phyloP scores from a whole-genome alignment of 148 eudicot genomes.

The Vaccinium vitisidaea region DNA sequence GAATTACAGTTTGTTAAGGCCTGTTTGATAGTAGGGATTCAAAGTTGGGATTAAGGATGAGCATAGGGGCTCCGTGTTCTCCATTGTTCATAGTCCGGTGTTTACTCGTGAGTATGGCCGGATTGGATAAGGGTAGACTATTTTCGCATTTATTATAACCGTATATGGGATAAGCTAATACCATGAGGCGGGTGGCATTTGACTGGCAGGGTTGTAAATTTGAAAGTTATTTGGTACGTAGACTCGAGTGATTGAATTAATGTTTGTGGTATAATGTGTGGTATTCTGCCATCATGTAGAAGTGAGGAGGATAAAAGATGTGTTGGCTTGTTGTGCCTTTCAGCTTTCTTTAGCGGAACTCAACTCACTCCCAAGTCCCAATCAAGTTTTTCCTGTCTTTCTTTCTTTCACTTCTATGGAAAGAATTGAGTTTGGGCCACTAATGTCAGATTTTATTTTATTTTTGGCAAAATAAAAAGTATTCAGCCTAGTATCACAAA shows the following conservation, averaged over 20 bases:
- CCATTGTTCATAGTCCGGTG: no score
- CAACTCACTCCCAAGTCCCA: background rate
- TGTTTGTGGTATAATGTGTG: background rate
- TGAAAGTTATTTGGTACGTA: background rate
- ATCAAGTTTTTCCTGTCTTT: background rate
- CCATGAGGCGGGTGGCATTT: no score
- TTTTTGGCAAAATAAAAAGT: background rate
- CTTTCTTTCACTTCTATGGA: background rate
- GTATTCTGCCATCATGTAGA: background rate
- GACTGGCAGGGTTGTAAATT: background rate
- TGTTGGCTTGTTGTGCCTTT: background rate
- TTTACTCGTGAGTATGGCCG: no score
- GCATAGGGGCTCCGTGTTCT: no score
- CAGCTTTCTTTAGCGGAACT: slow-evolving; percentile 3
- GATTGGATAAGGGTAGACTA: no score
- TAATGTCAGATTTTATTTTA: background rate
- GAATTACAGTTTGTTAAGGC: no score
- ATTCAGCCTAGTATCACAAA: background rate
- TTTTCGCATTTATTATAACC: no score
- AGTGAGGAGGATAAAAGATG: background rate
- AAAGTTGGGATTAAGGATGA: no score
- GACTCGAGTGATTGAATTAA: background rate
- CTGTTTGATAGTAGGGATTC: no score
- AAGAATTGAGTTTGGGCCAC: background rate
- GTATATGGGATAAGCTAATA: no score